These are phyloP conservation scores for Prunus yedoensis DNA, from an alignment of 331 rosid genomes.

Conservation along the genomic window DNA sequence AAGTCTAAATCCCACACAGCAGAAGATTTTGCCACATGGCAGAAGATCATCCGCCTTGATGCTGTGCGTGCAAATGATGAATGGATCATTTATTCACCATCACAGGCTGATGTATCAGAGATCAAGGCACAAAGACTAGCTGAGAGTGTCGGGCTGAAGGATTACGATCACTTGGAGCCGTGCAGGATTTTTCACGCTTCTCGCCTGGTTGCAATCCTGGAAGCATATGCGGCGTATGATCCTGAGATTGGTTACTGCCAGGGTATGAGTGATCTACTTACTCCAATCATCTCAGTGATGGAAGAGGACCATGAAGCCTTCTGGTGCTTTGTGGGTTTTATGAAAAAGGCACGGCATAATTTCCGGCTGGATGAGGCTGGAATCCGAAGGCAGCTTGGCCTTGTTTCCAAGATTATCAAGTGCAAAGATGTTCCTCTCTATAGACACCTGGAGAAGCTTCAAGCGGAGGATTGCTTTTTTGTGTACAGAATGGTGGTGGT, in stretches of 20 bases:
- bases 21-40: conserved; percentile 92
- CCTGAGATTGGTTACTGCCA: conserved; percentile 98
- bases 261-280: conserved; percentile 92
- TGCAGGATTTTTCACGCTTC: conserved; percentile 80
- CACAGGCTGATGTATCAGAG: conserved; percentile 64
- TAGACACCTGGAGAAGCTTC: conserved; percentile 81
- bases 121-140: conserved; percentile 63
- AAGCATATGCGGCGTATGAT: conserved; percentile 88
- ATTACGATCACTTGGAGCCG: conserved; percentile 77
- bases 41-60: conserved; percentile 83
- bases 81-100: conserved; percentile 68
- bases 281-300: conserved; percentile 76
- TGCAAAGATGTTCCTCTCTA: conserved; percentile 75
- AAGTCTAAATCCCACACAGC: conserved; percentile 42
- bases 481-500: conserved; percentile 97
- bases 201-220: conserved; percentile 81
- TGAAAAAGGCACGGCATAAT: conserved; percentile 93
- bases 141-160: conserved; percentile 78
- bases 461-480: conserved; percentile 94
- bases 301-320: conserved; percentile 87
- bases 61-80: conserved; percentile 86
- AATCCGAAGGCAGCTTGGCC: conserved; percentile 76
- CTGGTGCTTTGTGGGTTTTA: conserved; percentile 97
- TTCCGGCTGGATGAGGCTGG: conserved; percentile 94
- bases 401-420: conserved; percentile 76